Evolutionary conservation across 345 rosid genomes (phyloP).

Genomic region (Cardiospermum halicacabum): DNA sequence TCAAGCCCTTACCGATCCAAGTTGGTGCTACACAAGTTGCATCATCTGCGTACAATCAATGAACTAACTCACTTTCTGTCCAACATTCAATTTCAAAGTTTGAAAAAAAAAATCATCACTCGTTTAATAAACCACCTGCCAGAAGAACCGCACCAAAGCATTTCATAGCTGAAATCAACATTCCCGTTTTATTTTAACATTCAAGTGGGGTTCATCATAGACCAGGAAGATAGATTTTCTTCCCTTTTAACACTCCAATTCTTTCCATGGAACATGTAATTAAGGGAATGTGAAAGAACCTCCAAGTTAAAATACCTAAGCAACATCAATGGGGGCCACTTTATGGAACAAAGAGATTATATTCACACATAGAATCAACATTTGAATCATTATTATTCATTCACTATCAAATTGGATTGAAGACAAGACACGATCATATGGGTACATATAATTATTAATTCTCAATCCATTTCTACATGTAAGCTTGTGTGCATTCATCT

Average conservation of each 20-base stretch:
- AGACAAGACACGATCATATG: not conserved
- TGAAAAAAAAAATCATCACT: no score
- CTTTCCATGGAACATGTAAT: no score
- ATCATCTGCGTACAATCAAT: constrained; percentile 40
- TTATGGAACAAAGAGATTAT: not conserved
- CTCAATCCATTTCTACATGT: not conserved
- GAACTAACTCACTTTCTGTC: not conserved
- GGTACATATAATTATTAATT: not conserved
- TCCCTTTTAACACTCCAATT: not conserved
- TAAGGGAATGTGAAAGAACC: no score
- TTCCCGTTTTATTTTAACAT: not conserved
- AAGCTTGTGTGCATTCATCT: no score
- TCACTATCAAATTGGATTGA: not conserved
- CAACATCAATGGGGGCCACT: constrained; percentile 9
- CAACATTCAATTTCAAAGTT: not conserved
- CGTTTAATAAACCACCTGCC: constrained; percentile 15
- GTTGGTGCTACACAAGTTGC: constrained; percentile 56
- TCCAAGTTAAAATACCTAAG: not conserved
- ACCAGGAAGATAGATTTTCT: not conserved
- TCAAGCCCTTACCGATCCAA: constrained; percentile 83
- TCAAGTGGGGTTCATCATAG: constrained; percentile 4
- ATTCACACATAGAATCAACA: not conserved
- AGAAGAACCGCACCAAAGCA: constrained; percentile 16
- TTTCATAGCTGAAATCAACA: constrained; percentile 12
- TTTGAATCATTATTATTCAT: not conserved